phyloP scores from a whole-genome alignment of 2,329 filamentous ascomycete species.

The Clonostachys rosea region DNA sequence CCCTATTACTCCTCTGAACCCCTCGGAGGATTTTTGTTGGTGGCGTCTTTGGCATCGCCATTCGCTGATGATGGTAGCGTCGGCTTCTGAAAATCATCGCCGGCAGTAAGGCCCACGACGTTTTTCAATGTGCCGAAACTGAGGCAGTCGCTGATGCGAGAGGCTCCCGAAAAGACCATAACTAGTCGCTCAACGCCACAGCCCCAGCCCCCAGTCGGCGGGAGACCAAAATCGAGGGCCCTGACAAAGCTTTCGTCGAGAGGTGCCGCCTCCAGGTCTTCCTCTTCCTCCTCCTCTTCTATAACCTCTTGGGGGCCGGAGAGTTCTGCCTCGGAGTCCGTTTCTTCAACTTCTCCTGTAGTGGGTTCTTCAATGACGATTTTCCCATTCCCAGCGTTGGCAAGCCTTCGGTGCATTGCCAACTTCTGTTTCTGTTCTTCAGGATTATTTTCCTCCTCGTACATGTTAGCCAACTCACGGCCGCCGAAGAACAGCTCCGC shows the following conservation, averaged over 20 bases:
- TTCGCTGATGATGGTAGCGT: too few species aligned
- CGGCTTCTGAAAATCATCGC: too few species aligned
- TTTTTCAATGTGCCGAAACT: conserved; percentile 82
- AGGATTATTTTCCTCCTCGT: conserved; percentile 96
- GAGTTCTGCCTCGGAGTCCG: too few species aligned
- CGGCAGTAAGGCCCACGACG: conserved; percentile 32
- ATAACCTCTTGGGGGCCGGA: too few species aligned
- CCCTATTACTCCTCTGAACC: too few species aligned
- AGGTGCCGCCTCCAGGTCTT: conserved; percentile 37
- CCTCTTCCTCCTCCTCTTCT: conserved; percentile 25
- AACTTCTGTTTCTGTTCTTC: conserved; percentile 84
- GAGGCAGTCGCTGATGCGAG: conserved; percentile 79
- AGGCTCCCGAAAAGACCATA: conserved; percentile 81
- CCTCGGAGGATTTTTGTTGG: too few species aligned
- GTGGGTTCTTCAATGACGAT: conserved; percentile 18
- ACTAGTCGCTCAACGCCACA: conserved; percentile 86
- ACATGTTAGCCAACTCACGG: conserved; percentile 89
- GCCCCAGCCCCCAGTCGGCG: conserved; percentile 96
- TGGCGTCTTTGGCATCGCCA: too few species aligned
- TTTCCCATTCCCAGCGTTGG: conserved; percentile 23
- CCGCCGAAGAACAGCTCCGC: conserved; percentile 80
- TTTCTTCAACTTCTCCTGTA: not conserved
- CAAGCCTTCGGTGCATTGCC: conserved; percentile 40
- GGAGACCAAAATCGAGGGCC: conserved; percentile 81
- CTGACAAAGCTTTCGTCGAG: conserved; percentile 79